Conservation (phyloP, 331 rosid genomes). For the Quercus lobata region DNA sequence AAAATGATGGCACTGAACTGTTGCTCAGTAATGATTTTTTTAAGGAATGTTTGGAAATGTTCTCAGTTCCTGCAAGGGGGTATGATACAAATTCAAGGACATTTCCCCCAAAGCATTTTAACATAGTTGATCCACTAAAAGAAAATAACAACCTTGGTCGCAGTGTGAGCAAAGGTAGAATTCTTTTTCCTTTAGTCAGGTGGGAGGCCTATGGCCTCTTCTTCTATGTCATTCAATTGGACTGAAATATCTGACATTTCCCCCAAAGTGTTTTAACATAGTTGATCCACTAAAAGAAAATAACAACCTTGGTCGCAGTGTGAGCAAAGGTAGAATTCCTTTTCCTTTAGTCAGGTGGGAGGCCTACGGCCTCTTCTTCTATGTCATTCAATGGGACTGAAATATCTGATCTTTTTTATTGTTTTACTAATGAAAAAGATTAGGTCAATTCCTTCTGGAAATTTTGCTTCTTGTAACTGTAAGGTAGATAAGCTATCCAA, state of each 20-base stretch:
- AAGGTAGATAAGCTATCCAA: background rate
- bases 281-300: slow-evolving; percentile 89
- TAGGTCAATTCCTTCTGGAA: background rate
- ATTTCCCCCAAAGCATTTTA: slow-evolving; percentile 77
- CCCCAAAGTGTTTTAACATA: slow-evolving; percentile 77
- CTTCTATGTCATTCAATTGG: background rate
- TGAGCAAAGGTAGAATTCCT: slow-evolving; percentile 41
- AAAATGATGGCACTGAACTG: slow-evolving; percentile 61
- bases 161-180: slow-evolving; percentile 53
- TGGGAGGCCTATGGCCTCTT: background rate
- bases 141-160: slow-evolving; percentile 96
- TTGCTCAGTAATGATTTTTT: slow-evolving; percentile 70
- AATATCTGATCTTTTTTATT: background rate
- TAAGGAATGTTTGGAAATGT: slow-evolving; percentile 60
- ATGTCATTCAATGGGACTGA: background rate
- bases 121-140: slow-evolving; percentile 87
- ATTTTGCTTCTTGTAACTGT: background rate
- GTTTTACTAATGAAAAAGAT: background rate
- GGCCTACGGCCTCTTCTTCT: background rate
- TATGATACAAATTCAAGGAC: slow-evolving; percentile 50
- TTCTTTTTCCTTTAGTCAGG: slow-evolving; percentile 1
- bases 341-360: background rate
- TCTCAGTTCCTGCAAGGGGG: slow-evolving; percentile 78
- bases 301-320: slow-evolving; percentile 93
- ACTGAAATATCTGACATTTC: slow-evolving; percentile 32